phyloP scores from a whole-genome alignment of 2,329 filamentous ascomycete species.

The Mariannaea elegans region DNA sequence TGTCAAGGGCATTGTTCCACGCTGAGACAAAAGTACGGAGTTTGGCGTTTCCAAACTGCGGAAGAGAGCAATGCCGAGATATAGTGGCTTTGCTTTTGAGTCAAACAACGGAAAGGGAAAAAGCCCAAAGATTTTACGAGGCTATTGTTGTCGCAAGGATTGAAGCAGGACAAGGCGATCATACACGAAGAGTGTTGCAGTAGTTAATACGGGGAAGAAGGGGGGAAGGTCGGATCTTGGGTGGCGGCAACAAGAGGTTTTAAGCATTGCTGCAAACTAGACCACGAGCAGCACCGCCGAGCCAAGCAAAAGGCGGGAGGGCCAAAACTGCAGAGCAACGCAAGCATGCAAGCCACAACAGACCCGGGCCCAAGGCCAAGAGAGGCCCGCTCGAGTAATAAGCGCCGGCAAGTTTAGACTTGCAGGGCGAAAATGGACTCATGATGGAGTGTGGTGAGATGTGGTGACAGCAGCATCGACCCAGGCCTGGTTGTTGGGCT shows the following conservation, averaged over 20 bases:
- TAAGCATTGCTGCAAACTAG: too few relatives aligned
- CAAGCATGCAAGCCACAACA: neutral
- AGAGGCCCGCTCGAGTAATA: neutral
- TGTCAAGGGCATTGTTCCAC: slow-evolving; percentile 48
- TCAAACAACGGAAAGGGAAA: neutral
- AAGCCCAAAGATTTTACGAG: neutral
- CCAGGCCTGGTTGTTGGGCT: too few relatives aligned
- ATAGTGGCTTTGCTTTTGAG: neutral
- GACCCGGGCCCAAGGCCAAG: neutral
- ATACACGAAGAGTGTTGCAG: slow-evolving; percentile 27
- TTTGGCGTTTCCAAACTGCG: neutral
- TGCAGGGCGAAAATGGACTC: too few relatives aligned
- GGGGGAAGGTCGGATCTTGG: neutral
- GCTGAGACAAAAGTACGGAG: neutral
- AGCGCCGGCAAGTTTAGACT: neutral
- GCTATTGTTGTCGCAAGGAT: slow-evolving; percentile 31
- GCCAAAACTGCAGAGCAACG: neutral
- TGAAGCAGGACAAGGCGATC: slow-evolving; percentile 23
- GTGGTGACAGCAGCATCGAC: too few relatives aligned
- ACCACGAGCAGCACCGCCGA: too few relatives aligned
- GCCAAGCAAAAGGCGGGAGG: too few relatives aligned
- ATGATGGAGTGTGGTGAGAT: slow-evolving; percentile 13
- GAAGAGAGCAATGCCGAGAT: slow-evolving; percentile 14
- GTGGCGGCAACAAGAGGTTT: slow-evolving; percentile 1
- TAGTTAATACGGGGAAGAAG: too few relatives aligned